phyloP scores from a whole-genome alignment of 1,139 yeast genomes.

The Suhomyces guaymorum region DNA sequence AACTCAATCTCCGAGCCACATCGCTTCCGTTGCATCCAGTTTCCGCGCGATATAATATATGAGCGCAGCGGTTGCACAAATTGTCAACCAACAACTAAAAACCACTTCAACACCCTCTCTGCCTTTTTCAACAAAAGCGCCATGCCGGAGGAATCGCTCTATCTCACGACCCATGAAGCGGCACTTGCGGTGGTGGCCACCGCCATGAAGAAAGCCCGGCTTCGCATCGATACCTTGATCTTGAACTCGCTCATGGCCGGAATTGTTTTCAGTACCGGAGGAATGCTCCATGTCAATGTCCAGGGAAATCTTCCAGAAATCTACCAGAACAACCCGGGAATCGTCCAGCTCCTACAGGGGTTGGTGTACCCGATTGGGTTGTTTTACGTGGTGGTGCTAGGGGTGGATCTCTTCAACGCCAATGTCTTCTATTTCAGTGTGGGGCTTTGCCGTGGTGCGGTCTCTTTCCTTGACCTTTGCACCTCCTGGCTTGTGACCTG shows the following conservation, averaged over 20 bases:
- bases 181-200: slow-evolving; percentile 83
- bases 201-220: slow-evolving; percentile 75
- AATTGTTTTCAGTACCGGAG: slow-evolving; percentile 66
- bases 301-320: slow-evolving; percentile 53
- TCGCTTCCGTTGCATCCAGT: too few species aligned
- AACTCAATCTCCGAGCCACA: too few species aligned
- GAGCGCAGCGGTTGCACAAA: too few species aligned
- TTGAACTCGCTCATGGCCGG: slow-evolving; percentile 73
- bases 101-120: background rate
- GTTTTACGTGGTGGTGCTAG: slow-evolving; percentile 71
- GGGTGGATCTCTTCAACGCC: slow-evolving; percentile 73
- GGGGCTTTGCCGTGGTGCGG: slow-evolving; percentile 68
- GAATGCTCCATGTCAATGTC: slow-evolving; percentile 62
- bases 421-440: slow-evolving; percentile 69
- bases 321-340: slow-evolving; percentile 49
- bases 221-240: slow-evolving; percentile 55
- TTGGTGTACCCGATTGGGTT: slow-evolving; percentile 65
- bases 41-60: too few species aligned
- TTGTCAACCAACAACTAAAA: too few species aligned
- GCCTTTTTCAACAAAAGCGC: background rate
- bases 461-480: slow-evolving; percentile 57
- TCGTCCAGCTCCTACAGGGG: slow-evolving; percentile 56
- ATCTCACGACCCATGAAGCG: slow-evolving; percentile 74
- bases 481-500: slow-evolving; percentile 74
- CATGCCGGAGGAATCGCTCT: slow-evolving; percentile 26